Percentiles rank a stretch among this genome's conserved stretches.
These are phyloP conservation scores for Aspergillus piperis DNA, from an alignment of 2,329 filamentous ascomycete species.

Conservation along the genomic window DNA sequence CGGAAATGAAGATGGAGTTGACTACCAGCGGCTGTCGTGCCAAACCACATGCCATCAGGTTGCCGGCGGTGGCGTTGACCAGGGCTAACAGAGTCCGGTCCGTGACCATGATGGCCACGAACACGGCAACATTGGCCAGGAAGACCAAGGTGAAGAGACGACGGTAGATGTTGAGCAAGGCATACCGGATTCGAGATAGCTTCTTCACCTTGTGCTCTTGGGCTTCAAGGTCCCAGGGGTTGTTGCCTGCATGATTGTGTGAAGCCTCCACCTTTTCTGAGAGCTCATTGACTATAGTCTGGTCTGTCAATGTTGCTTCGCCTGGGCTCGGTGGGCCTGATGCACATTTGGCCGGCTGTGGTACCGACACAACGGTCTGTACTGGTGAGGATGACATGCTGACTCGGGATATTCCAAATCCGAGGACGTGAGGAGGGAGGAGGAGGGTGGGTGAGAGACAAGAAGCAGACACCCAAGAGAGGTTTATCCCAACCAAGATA, in stretches of 20 bases:
- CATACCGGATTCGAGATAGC: slow-evolving; percentile 38
- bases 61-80: slow-evolving; percentile 48
- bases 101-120: slow-evolving; percentile 39
- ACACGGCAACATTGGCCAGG: slow-evolving; percentile 39
- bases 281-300: slow-evolving; percentile 15
- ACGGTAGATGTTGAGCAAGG: slow-evolving; percentile 44
- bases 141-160: slow-evolving; percentile 47
- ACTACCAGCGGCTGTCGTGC: slow-evolving; percentile 57
- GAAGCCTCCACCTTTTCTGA: slow-evolving; percentile 23
- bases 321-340: slow-evolving; percentile 17
- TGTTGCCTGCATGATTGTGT: slow-evolving; percentile 12
- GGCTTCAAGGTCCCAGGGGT: slow-evolving; percentile 31
- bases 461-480: no score
- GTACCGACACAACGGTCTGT: slow-evolving; percentile 18
- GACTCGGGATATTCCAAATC: neutral
- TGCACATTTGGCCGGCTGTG: slow-evolving; percentile 21
- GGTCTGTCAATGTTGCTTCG: slow-evolving; percentile 23
- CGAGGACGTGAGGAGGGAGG: neutral
- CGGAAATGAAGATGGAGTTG: slow-evolving; percentile 52
- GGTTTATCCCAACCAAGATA: neutral
- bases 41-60: slow-evolving; percentile 50
- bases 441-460: neutral
- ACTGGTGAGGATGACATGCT: slow-evolving; percentile 20
- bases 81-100: slow-evolving; percentile 40
- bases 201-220: slow-evolving; percentile 25